Base-by-base conservation (phyloP, 1,139 yeast species). In the Keqinozyma sinolaborantium region DNA sequence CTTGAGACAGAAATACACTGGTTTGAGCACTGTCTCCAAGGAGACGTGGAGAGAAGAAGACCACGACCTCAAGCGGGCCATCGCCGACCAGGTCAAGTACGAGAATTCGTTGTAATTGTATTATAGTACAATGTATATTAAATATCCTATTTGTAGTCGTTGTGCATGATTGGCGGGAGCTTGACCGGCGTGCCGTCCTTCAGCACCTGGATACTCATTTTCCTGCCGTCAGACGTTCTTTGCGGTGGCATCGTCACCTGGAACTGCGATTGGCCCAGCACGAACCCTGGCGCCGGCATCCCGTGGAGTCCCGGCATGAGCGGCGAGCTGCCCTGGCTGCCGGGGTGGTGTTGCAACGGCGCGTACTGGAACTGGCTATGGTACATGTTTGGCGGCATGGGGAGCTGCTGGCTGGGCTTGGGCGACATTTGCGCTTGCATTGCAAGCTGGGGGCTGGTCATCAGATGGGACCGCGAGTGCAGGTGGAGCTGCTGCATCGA, bases 11-110 rank as follows among this genome's bases (percentile, higher is more conserved):
- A 74, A 68, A 40, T 60, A 64, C 15, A 83, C 95, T 0, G 95
- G 95, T 0, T 64, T 88, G 43, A 58, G 58, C 3, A 64, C 70
- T 34, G 77, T 88, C 1, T 77, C 83, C 2, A 48, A 58, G 11
- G 77, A 71, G 11, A 49, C 86, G 2, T 80, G 79, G 42, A 78
- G 71, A 14, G 82, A 67, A 24, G 56, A 75, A 16, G 80, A 76
- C 34, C 82, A 73, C 28, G 78, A 77, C 4, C 63, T 75, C 10
- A 72, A 67, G 48, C 44, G 59, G 24, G 95, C 90, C 1, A 83
- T 87, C 33, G 47, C 73, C 31, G 70, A 67, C 28, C 96, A 87
- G 53, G 83, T 80, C 47, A 56, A 58, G 26, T 65, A 64, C 34
- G 95, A 86, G 53, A 45, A 37, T 16, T 23, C 39, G 13, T 33